Conservation (phyloP, 2,329 filamentous ascomycete genomes). For the Microcyclospora tardicrescens region DNA sequence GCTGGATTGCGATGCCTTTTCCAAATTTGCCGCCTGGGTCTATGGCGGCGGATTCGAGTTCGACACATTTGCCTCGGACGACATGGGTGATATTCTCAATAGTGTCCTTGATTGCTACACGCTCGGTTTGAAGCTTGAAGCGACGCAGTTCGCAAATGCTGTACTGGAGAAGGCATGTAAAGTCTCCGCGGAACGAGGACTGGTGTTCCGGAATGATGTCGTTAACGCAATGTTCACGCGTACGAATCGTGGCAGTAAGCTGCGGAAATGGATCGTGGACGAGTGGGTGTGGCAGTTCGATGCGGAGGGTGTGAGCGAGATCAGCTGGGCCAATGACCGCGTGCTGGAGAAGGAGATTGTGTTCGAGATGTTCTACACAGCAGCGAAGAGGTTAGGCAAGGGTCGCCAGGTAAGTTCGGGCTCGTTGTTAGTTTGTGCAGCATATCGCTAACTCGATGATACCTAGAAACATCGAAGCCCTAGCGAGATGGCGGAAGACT, state of each 20-base stretch:
- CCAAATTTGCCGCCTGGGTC: background rate
- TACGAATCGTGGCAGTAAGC: background rate
- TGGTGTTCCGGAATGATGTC: background rate
- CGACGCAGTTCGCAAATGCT: background rate
- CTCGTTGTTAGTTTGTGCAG: no score
- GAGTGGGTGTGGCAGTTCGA: slow-evolving; percentile 5
- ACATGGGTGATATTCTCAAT: background rate
- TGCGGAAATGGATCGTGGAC: background rate
- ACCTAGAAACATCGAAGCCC: no score
- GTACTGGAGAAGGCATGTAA: background rate
- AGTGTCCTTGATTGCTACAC: slow-evolving; percentile 1
- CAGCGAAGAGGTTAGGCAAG: background rate
- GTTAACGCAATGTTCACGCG: background rate
- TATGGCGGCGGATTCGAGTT: background rate
- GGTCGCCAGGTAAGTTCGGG: background rate
- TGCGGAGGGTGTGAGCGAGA: slow-evolving; percentile 2
- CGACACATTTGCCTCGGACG: background rate
- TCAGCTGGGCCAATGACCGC: slow-evolving; percentile 5
- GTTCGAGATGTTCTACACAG: background rate
- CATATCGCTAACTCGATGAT: no score
- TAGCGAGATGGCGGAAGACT: no score
- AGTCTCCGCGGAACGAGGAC: background rate
- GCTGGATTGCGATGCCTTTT: slow-evolving; percentile 1
- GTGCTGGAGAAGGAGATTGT: background rate
- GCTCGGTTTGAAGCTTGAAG: background rate